Base-by-base conservation (phyloP, 768 basidiomycete species). In the Suillus subluteus region DNA sequence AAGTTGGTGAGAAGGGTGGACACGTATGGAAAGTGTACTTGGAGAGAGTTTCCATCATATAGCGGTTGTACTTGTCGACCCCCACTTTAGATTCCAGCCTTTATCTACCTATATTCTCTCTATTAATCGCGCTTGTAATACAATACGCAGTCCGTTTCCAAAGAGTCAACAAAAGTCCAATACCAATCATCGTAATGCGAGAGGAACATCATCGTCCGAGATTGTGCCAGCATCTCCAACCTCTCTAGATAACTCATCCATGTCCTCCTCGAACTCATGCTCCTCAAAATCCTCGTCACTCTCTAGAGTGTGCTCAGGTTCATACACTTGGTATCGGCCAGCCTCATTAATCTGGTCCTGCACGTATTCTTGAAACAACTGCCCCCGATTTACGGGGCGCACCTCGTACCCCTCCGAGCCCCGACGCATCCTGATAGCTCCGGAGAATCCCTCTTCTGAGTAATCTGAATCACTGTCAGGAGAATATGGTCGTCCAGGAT, bases 401-500 rank as follows among this genome's bases (percentile, higher is more conserved):
- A 92, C 87, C 73, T 95, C 94, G 70, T 89, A 92, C 5, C 94
- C 94, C 78, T 95, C 94, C 16, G 92, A 95, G 26, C 94, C 93
- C 54, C 86, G 79, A 62, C 94, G 82, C 58, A 92, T 81, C 40
- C 68, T 73, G 18, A 80, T 75, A n/a, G 77, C 74, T 38, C 70
- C 74, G 11, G 66, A 66, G 26, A 73, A 70, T 30, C 75, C 73
- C 26, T 78, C 75, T 52, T 80, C 78, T n/a, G 75, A 76, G 13
- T 70, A 62, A 30, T 76, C 78, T 48, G 75, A 64, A 50, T 71
- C 74, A 12, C 64, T 67, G 5, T 72, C 74, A 35, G 65, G 21
- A 54, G 71, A 64, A 37, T 72, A 62, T 15, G 72, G 61, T 65
- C 55, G 75, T 61, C 46, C 65, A 50, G 75, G 79, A 66, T 79